Conservation (phyloP, 2,329 filamentous ascomycete species). For the Sporothrix curviconia region DNA sequence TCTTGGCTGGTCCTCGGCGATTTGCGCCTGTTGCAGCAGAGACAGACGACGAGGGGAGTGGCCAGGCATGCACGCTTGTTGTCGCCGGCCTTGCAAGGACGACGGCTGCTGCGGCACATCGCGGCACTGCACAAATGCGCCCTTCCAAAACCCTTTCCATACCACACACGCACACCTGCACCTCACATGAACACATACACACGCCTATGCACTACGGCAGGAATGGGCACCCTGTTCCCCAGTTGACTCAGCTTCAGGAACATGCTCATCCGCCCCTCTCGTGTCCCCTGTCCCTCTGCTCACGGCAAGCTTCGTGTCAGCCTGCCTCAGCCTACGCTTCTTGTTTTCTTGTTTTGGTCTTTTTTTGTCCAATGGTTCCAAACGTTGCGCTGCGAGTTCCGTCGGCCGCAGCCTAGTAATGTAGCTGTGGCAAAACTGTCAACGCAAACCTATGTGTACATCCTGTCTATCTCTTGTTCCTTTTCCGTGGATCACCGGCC, state of each 20-base stretch:
- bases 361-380: no score
- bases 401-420: background rate
- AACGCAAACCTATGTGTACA: background rate
- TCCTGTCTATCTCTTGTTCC: background rate
- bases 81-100: no score
- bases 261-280: background rate
- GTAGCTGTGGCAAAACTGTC: constrained; percentile 10
- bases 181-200: background rate
- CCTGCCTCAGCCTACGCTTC: constrained; percentile 3
- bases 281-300: background rate
- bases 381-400: background rate
- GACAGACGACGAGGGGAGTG: background rate
- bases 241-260: constrained; percentile 7
- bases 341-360: constrained; percentile 5
- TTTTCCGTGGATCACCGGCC: background rate
- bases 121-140: no score
- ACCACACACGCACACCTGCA: background rate
- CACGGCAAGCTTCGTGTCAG: constrained; percentile 6
- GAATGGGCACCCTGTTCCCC: constrained; percentile 2
- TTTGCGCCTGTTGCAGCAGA: no score
- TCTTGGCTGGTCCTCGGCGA: no score
- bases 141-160: background rate
- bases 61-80: constrained; percentile 1
- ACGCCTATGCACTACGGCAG: background rate
- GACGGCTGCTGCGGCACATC: no score